Conservation (phyloP, 768 basidiomycete species). For the Lyophyllum decastes region DNA sequence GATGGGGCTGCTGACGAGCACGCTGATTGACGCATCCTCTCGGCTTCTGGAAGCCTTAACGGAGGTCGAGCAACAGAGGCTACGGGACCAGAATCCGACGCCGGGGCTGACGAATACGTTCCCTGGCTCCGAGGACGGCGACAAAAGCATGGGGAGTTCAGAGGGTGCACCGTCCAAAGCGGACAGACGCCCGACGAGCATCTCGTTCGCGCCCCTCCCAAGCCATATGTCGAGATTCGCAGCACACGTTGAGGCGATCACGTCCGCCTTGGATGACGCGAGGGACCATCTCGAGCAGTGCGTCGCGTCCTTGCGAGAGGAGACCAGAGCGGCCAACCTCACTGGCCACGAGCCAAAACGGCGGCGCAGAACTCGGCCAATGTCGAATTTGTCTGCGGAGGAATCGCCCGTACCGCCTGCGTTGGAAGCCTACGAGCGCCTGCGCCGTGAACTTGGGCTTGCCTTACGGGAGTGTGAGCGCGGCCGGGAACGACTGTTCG, state of each 20-base stretch:
- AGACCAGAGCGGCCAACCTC: constrained; percentile 22
- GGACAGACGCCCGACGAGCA: constrained; percentile 8
- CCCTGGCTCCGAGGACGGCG: constrained; percentile 5
- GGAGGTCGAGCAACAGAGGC: constrained; percentile 52
- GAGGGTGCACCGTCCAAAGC: not conserved
- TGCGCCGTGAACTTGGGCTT: constrained; percentile 75
- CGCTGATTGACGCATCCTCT: constrained; percentile 65
- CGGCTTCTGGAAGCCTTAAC: constrained; percentile 66
- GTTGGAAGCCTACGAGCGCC: constrained; percentile 70
- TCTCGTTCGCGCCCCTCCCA: constrained; percentile 76
- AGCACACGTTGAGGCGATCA: constrained; percentile 71
- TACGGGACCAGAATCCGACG: constrained; percentile 53
- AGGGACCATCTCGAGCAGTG: constrained; percentile 66
- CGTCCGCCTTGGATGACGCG: constrained; percentile 70
- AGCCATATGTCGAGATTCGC: constrained; percentile 70
- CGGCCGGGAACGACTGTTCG: constrained; percentile 64
- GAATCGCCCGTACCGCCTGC: constrained; percentile 41
- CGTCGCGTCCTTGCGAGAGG: constrained; percentile 54
- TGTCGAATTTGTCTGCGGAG: constrained; percentile 17
- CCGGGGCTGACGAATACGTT: constrained; percentile 21
- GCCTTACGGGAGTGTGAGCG: constrained; percentile 84
- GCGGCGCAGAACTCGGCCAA: constrained; percentile 16
- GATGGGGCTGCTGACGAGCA: constrained; percentile 66
- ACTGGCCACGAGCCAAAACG: constrained; percentile 1
- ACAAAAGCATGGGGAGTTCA: constrained; percentile 6